A percentile compares a stretch with the other conserved stretches of the same genome.
Evolutionary conservation across 2,329 filamentous ascomycete genomes (phyloP).

Genomic region (Botrytis cinerea): DNA sequence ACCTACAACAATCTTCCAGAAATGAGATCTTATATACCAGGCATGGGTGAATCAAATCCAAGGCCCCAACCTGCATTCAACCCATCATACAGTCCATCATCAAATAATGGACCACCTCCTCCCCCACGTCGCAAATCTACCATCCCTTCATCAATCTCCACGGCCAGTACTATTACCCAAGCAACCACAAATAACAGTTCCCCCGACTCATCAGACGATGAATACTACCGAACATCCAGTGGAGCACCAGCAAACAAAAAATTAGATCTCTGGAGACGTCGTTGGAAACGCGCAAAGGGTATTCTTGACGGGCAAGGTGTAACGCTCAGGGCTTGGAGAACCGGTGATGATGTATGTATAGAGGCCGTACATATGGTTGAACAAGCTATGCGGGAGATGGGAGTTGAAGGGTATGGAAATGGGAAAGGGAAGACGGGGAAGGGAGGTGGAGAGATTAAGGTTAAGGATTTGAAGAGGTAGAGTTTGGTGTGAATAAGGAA

Average conservation of each 20-base stretch:
- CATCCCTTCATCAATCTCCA: constrained; percentile 10
- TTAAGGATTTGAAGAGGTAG: constrained; percentile 40
- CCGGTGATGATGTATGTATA: constrained; percentile 67
- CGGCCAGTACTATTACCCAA: constrained; percentile 29
- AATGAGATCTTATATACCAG: constrained; percentile 39
- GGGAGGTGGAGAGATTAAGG: constrained; percentile 40
- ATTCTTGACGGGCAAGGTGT: constrained; percentile 66
- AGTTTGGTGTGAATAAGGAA: not conserved
- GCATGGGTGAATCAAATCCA: constrained; percentile 24
- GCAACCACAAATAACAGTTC: constrained; percentile 25
- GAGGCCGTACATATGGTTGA: constrained; percentile 67
- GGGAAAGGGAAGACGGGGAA: constrained; percentile 38
- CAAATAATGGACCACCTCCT: constrained; percentile 30
- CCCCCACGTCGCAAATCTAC: constrained; percentile 33
- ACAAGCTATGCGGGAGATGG: constrained; percentile 52
- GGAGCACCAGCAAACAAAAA: constrained; percentile 58
- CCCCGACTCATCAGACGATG: constrained; percentile 37
- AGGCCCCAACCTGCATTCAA: not conserved
- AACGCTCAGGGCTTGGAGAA: constrained; percentile 70
- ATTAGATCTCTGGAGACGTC: constrained; percentile 69
- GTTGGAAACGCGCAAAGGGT: constrained; percentile 66
- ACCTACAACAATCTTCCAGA: constrained; percentile 42
- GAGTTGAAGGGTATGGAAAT: constrained; percentile 39
- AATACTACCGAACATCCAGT: constrained; percentile 30
- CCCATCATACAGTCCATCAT: constrained; percentile 22